Evolutionary conservation across 768 basidiomycete species (phyloP).

Genomic region (Russula sp.): DNA sequence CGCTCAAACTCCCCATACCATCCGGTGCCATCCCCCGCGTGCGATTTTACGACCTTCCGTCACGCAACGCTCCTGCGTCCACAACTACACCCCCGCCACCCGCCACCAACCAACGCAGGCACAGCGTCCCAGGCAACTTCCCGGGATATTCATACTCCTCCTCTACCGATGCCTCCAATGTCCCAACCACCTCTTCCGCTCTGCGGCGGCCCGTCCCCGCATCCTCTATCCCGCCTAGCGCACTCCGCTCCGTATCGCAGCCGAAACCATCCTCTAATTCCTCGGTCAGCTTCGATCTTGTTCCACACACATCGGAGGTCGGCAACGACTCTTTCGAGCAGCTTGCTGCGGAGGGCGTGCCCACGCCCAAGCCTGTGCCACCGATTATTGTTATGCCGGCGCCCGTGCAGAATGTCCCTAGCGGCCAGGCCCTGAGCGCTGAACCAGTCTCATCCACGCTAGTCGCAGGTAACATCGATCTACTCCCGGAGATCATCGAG

Average conservation of each 20-base stretch:
- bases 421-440: neutral
- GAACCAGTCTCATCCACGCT: slow-evolving; percentile 19
- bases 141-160: slow-evolving; percentile 20
- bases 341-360: slow-evolving; percentile 7
- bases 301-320: slow-evolving; percentile 20
- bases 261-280: slow-evolving; percentile 28
- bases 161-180: slow-evolving; percentile 19
- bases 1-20: slow-evolving; percentile 30
- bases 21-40: slow-evolving; percentile 32
- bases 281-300: slow-evolving; percentile 28
- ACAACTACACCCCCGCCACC: neutral
- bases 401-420: neutral
- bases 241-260: slow-evolving; percentile 18
- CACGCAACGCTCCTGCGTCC: neutral
- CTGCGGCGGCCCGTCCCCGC: slow-evolving; percentile 25
- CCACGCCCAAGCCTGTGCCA: slow-evolving; percentile 19
- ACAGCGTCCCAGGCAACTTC: slow-evolving; percentile 24
- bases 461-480: slow-evolving; percentile 18
- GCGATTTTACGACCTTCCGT: slow-evolving; percentile 24
- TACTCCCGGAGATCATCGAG: slow-evolving; percentile 29
- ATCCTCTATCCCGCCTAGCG: slow-evolving; percentile 24
- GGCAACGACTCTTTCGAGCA: slow-evolving; percentile 20
- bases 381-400: slow-evolving; percentile 22
- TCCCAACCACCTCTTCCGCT: neutral
- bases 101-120: slow-evolving; percentile 9